Base-by-base conservation (phyloP, 352 stramenopile genomes). In the Achlya hypogyna region DNA sequence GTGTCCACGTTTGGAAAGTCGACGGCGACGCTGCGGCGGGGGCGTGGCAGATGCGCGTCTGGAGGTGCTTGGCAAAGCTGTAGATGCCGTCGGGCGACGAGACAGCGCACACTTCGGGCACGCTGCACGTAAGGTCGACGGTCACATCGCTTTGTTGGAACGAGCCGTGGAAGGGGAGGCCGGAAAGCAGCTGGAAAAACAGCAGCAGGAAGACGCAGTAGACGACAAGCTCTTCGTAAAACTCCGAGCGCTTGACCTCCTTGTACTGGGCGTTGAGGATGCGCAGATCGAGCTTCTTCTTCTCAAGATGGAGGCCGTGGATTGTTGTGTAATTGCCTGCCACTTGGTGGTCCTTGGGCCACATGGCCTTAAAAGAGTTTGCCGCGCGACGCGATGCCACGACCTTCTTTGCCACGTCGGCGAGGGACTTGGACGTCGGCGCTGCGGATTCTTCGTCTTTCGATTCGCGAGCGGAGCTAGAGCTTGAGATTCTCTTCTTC, bases 261-360 rank as follows among this genome's bases (percentile, higher is more conserved):
- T 93, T 95, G 75, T 91, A 95, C 71, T 95, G 82, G 53, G 82
- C 71, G 32, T 81, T 77, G 14, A 95, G 81, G 18, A 73, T 78
- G 47, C 84, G 75, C 9, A 95, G 65, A 40, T 93, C 79, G 27
- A 95, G 74, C 54, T 95, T 95, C 71, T 93, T 95, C 75, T 95
- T 95, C 71, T 95, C 84, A 80, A 95, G 91, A 64, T 92, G 85
- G 63, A 95, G 87, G 8, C 86, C 86, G 31, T 87, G 82, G 78
- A 90, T 88, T 3, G 60, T 49, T 5, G 60, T 53, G 16, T 29
- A 45, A 10, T 22, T 52, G n/a, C 22, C 47, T 22, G 22, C 59
- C 35, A 91, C 74, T 65, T 88, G 76, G 9, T 71, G 77, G 56
- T 78, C 75, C 47, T 76, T 81, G 34, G 74, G 74, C 84, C 84